These are phyloP conservation scores for Viridothelium virens DNA, from an alignment of 495 filamentous ascomycete species.

Conservation along the genomic window DNA sequence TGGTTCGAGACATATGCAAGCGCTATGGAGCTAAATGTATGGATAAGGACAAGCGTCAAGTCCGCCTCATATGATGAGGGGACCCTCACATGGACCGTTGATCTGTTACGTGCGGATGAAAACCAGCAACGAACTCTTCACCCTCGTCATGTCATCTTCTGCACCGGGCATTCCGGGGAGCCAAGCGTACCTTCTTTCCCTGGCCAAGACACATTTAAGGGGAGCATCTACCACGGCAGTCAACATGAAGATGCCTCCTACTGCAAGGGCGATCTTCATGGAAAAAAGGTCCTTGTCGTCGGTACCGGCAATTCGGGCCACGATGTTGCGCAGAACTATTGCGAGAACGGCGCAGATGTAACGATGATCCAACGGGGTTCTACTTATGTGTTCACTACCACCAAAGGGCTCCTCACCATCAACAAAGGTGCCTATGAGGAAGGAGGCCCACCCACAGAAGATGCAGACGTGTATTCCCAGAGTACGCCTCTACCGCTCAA, in stretches of 20 bases:
- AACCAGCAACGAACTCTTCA: slow-evolving; percentile 52
- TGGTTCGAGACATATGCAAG: slow-evolving; percentile 70
- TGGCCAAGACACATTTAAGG: slow-evolving; percentile 54
- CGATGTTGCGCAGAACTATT: slow-evolving; percentile 77
- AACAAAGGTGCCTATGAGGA: slow-evolving; percentile 59
- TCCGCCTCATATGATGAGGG: slow-evolving; percentile 47
- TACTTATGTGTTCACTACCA: slow-evolving; percentile 59
- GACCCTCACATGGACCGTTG: slow-evolving; percentile 53
- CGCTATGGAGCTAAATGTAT: slow-evolving; percentile 68
- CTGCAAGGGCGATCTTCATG: slow-evolving; percentile 44
- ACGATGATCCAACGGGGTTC: slow-evolving; percentile 73
- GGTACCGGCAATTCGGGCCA: slow-evolving; percentile 76
- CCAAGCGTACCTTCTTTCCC: slow-evolving; percentile 57
- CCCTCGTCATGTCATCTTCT: slow-evolving; percentile 59
- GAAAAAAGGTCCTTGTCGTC: slow-evolving; percentile 65
- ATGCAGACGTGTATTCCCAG: slow-evolving; percentile 53
- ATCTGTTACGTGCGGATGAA: slow-evolving; percentile 48
- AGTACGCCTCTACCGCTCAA: slow-evolving; percentile 50
- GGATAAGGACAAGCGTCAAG: slow-evolving; percentile 51
- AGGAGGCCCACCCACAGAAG: slow-evolving; percentile 50
- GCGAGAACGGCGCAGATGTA: slow-evolving; percentile 75
- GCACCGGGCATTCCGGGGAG: slow-evolving; percentile 68
- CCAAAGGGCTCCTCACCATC: slow-evolving; percentile 46
- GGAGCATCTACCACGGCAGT: slow-evolving; percentile 57
- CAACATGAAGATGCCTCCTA: slow-evolving; percentile 42